These are phyloP conservation scores for Corallochytrium limacisporum DNA, from an alignment of 78 protist genomes.

Conservation along the genomic window DNA sequence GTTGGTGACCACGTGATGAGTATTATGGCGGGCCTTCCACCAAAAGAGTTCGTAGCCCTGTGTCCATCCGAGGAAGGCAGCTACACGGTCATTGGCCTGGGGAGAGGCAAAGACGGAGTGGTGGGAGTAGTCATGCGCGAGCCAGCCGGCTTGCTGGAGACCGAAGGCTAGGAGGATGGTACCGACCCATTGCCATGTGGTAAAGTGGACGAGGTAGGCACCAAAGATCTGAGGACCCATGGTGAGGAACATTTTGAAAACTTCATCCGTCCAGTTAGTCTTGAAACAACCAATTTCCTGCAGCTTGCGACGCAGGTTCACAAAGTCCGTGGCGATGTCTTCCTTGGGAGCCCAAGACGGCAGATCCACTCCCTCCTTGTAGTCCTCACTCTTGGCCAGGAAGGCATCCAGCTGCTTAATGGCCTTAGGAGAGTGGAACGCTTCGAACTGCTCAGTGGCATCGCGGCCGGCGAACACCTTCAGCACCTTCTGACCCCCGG, in stretches of 20 bases:
- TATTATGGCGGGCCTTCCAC: conserved; percentile 13
- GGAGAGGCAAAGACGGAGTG: conserved; percentile 2
- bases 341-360: background rate
- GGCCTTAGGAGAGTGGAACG: background rate
- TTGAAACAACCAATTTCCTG: background rate
- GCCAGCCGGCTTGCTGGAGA: conserved; percentile 5
- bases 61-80: background rate
- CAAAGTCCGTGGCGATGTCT: background rate
- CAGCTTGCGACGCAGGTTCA: background rate
- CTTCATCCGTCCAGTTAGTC: background rate
- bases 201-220: background rate
- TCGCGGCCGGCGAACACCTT: background rate
- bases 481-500: conserved; percentile 4
- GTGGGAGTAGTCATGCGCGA: conserved; percentile 6
- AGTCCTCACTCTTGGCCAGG: background rate
- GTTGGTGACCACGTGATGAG: conserved; percentile 2
- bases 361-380: background rate
- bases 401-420: background rate
- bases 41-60: background rate
- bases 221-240: background rate
- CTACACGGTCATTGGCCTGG: background rate
- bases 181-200: background rate
- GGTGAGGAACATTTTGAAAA: background rate
- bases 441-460: conserved; percentile 13
- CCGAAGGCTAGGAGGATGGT: background rate